phyloP scores from a whole-genome alignment of 78 protist genomes.

The Planoprotostelium fungivorum region DNA sequence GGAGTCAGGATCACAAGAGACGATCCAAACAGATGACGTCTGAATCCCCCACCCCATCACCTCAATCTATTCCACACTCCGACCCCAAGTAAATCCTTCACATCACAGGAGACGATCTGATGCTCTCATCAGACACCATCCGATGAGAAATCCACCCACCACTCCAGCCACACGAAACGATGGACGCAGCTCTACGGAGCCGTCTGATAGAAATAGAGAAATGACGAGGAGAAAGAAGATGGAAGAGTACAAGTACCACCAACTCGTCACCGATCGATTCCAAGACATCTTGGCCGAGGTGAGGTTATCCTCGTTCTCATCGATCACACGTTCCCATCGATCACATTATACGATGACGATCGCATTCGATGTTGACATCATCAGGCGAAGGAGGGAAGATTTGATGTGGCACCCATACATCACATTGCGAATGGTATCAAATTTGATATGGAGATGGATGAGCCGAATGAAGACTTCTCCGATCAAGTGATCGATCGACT shows the following conservation, averaged over 20 bases:
- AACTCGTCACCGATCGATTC: not conserved
- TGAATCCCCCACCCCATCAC: not conserved
- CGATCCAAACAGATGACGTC: not conserved
- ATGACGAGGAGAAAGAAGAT: not conserved
- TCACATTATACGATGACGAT: not conserved
- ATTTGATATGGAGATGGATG: not conserved
- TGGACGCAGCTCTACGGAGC: not conserved
- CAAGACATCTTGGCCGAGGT: not conserved
- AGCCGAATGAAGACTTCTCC: not conserved
- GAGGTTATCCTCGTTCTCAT: not conserved
- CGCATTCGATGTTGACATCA: not conserved
- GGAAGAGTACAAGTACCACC: not conserved
- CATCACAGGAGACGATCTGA: too few species aligned
- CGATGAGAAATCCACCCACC: not conserved
- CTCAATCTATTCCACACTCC: too few species aligned
- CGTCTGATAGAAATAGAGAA: not conserved
- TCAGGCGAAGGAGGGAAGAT: not conserved
- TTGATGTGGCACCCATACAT: not conserved
- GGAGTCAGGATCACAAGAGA: not conserved
- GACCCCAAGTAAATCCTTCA: too few species aligned
- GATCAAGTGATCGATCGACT: too few species aligned
- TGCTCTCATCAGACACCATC: not conserved
- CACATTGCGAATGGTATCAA: not conserved
- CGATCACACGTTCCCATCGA: too few species aligned
- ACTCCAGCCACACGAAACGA: not conserved